Conservation (phyloP, 306 rosid genomes). For the Glycine latifolia region DNA sequence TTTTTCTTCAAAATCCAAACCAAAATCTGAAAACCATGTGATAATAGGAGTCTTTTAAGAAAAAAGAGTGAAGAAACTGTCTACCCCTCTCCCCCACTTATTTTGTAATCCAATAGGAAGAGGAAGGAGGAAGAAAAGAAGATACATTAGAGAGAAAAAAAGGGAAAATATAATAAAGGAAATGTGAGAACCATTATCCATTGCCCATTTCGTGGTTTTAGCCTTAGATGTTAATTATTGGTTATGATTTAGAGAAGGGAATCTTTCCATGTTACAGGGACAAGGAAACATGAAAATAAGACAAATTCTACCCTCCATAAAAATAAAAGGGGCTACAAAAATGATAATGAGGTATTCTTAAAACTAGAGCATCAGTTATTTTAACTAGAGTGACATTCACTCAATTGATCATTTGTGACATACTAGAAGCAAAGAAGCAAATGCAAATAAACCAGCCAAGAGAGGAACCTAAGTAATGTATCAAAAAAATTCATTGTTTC, state of each 20-base stretch:
- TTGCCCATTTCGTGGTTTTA: slow-evolving; percentile 49
- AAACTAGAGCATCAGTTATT: slow-evolving; percentile 10
- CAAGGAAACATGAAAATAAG: slow-evolving; percentile 59
- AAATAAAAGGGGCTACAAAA: not conserved
- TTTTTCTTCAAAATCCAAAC: slow-evolving; percentile 50
- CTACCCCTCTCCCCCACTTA: not conserved
- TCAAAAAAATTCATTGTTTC: too few species aligned
- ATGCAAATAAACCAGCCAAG: slow-evolving; percentile 6
- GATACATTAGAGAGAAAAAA: slow-evolving; percentile 7
- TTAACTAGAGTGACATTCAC: not conserved
- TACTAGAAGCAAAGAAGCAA: not conserved
- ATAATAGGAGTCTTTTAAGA: slow-evolving; percentile 21
- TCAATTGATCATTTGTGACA: not conserved
- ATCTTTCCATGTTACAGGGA: slow-evolving; percentile 72
- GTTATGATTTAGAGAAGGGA: slow-evolving; percentile 55
- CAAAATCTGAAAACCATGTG: slow-evolving; percentile 46
- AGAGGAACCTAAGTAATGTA: not conserved
- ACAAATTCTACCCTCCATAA: slow-evolving; percentile 46
- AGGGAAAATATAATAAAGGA: not conserved
- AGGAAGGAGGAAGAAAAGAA: not conserved
- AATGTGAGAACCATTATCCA: slow-evolving; percentile 53
- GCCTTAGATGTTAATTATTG: slow-evolving; percentile 43
- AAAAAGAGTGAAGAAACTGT: slow-evolving; percentile 1
- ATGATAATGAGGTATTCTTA: slow-evolving; percentile 3
- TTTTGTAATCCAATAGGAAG: slow-evolving; percentile 1